phyloP scores from a whole-genome alignment of 78 protist genomes.

The Dictyostelium brefeldianum region DNA sequence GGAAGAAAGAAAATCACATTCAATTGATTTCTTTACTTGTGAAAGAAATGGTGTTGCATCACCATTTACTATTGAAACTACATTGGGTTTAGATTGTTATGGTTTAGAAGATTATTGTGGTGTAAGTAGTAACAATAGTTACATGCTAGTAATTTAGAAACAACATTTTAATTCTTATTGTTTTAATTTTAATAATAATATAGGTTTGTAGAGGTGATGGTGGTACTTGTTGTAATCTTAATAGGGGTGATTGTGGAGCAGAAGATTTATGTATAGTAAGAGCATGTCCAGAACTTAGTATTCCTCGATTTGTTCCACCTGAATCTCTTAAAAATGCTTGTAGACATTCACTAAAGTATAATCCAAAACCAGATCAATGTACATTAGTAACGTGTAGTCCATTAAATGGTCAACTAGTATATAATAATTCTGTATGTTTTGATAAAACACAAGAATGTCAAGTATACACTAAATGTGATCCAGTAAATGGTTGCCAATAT shows the following conservation, averaged over 20 bases:
- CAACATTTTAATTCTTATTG: no score
- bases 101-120: constrained; percentile 35
- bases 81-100: background rate
- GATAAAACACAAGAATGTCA: background rate
- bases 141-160: no score
- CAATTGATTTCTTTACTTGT: constrained; percentile 77
- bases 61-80: background rate
- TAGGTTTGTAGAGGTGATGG: constrained; percentile 58
- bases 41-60: constrained; percentile 42
- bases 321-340: background rate
- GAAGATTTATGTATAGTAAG: background rate
- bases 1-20: background rate
- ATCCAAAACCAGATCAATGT: constrained; percentile 4
- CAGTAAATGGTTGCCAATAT: background rate
- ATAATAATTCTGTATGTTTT: background rate
- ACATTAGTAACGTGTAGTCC: background rate
- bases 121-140: background rate
- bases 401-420: background rate
- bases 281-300: background rate
- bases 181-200: background rate
- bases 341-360: background rate
- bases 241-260: background rate
- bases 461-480: background rate
- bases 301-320: constrained; percentile 12
- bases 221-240: constrained; percentile 34